Conservation (phyloP, 495 filamentous ascomycete genomes). For the Aspergillus bertholletiae region DNA sequence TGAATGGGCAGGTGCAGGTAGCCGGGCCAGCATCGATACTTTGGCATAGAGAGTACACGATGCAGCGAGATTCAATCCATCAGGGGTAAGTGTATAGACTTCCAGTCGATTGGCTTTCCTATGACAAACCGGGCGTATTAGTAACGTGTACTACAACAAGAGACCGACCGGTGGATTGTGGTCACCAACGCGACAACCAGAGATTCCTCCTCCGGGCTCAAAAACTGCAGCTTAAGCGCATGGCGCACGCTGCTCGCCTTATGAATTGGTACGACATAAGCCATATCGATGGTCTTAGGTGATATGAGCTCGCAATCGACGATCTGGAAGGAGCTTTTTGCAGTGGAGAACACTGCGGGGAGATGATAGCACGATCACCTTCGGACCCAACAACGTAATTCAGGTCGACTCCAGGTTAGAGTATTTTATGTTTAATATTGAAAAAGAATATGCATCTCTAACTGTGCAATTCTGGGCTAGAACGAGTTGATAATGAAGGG, state of each 20-base stretch:
- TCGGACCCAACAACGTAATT: background rate
- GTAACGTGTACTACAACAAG: background rate
- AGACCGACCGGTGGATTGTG: background rate
- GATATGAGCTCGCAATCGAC: background rate
- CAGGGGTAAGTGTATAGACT: conserved; percentile 62
- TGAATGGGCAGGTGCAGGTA: conserved; percentile 66
- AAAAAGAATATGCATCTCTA: background rate
- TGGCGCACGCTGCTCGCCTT: conserved; percentile 84
- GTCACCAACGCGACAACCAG: conserved; percentile 78
- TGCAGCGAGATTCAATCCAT: conserved; percentile 58
- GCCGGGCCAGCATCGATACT: conserved; percentile 78
- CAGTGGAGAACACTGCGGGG: conserved; percentile 3
- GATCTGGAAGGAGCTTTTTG: background rate
- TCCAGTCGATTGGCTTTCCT: conserved; percentile 94
- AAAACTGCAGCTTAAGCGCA: conserved; percentile 75
- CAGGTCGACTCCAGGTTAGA: background rate
- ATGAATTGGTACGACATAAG: conserved; percentile 93
- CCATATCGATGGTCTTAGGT: conserved; percentile 56
- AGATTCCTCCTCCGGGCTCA: conserved; percentile 69
- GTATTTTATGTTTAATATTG: background rate
- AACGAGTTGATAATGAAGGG: background rate
- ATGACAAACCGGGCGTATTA: conserved; percentile 8
- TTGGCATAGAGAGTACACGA: conserved; percentile 74
- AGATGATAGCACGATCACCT: background rate
- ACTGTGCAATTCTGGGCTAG: background rate